Percentiles rank a stretch among this genome's conserved stretches.
phyloP scores from a whole-genome alignment of 192 early-diverging fungal genomes.

The Entrophospora sp. region DNA sequence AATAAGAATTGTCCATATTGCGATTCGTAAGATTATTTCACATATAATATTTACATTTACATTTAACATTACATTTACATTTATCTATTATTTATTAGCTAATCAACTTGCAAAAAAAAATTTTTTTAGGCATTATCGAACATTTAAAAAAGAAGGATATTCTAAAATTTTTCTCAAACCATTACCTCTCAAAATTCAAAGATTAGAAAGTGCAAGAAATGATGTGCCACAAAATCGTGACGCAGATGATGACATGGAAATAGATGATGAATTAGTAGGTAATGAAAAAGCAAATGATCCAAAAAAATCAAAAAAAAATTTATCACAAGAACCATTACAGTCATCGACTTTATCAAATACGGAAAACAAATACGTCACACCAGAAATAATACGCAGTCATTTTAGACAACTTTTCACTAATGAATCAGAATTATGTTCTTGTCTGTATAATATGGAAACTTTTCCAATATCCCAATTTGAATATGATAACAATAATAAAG shows the following conservation, averaged over 20 bases:
- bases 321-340: too few relatives aligned
- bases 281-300: too few relatives aligned
- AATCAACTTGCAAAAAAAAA: too few relatives aligned
- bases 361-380: slow-evolving; percentile 48
- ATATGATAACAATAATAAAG: slow-evolving; percentile 26
- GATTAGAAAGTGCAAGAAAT: too few relatives aligned
- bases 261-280: slow-evolving; percentile 29
- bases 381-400: slow-evolving; percentile 71
- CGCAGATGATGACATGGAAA: slow-evolving; percentile 11
- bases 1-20: slow-evolving; percentile 59
- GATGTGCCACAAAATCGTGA: too few relatives aligned
- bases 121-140: slow-evolving; percentile 37
- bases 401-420: slow-evolving; percentile 68
- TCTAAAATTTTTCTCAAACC: slow-evolving; percentile 78
- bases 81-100: background rate
- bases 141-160: slow-evolving; percentile 71
- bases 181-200: slow-evolving; percentile 48
- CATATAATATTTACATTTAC: too few relatives aligned
- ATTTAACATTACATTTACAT: too few relatives aligned
- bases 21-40: slow-evolving; percentile 39
- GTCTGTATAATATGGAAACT: slow-evolving; percentile 43
- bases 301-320: too few relatives aligned
- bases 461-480: background rate
- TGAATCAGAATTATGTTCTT: slow-evolving; percentile 64
- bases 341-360: slow-evolving; percentile 31